These are phyloP conservation scores for Ceratocystis huliohia DNA, from an alignment of 2,329 filamentous ascomycete species.

Conservation along the genomic window DNA sequence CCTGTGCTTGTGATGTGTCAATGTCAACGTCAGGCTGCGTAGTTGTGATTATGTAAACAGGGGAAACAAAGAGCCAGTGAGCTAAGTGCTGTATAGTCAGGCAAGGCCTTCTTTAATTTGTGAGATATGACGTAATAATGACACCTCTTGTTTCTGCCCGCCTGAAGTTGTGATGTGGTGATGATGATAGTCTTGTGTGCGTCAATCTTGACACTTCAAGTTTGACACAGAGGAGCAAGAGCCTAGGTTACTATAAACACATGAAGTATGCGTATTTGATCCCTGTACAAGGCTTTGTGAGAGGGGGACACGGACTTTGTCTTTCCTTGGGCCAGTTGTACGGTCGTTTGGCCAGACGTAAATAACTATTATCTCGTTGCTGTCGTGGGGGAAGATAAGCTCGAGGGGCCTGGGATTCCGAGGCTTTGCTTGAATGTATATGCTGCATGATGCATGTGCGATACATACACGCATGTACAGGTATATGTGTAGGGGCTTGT, in stretches of 20 bases:
- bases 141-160: not conserved
- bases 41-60: not conserved
- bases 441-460: no score
- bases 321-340: not conserved
- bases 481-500: not conserved
- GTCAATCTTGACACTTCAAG: not conserved
- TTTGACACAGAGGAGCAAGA: not conserved
- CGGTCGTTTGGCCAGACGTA: not conserved
- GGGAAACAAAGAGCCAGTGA: not conserved
- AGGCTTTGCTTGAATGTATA: no score
- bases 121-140: not conserved
- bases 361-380: no score
- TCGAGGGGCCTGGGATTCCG: no score
- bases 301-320: not conserved
- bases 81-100: no score
- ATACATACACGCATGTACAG: not conserved
- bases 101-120: not conserved
- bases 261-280: not conserved
- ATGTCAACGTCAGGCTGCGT: not conserved
- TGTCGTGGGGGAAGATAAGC: no score
- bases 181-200: not conserved
- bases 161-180: not conserved
- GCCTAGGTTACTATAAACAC: not conserved
- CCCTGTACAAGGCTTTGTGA: not conserved
- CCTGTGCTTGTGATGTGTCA: slow-evolving; percentile 2